phyloP scores from a whole-genome alignment of 2,329 filamentous ascomycete species.

The Aureobasidium melanogenum region DNA sequence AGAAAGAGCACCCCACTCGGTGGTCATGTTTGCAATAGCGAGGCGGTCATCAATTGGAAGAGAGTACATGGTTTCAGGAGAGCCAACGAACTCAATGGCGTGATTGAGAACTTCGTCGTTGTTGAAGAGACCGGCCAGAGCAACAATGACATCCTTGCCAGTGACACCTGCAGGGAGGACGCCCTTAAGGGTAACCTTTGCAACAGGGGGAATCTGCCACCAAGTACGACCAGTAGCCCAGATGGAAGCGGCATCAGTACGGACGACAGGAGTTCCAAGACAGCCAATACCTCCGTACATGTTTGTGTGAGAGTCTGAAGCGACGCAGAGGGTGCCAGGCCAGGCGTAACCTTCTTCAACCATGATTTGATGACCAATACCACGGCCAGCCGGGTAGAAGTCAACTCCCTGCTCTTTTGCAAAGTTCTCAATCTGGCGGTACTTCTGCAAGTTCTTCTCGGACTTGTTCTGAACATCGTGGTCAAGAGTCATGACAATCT shows the following conservation, averaged over 20 bases:
- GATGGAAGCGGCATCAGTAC: constrained; percentile 79
- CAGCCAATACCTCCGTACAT: constrained; percentile 75
- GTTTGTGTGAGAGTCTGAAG: constrained; percentile 68
- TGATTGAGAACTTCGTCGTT: constrained; percentile 86
- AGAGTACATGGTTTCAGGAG: constrained; percentile 64
- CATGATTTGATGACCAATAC: constrained; percentile 90
- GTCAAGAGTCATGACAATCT: constrained; percentile 77
- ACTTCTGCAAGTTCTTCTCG: constrained; percentile 74
- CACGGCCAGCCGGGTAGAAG: constrained; percentile 67
- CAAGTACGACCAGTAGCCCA: constrained; percentile 78
- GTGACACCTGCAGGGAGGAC: constrained; percentile 69
- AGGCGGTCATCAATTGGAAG: constrained; percentile 65
- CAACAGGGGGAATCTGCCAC: constrained; percentile 83
- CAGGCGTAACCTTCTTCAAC: constrained; percentile 77
- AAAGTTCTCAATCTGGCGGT: constrained; percentile 71
- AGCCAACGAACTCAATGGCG: constrained; percentile 77
- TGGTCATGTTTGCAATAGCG: constrained; percentile 73
- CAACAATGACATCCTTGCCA: constrained; percentile 90
- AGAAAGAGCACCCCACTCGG: constrained; percentile 67
- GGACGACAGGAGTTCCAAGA: constrained; percentile 71
- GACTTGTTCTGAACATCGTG: constrained; percentile 83
- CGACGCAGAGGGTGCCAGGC: constrained; percentile 77
- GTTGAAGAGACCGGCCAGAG: constrained; percentile 78
- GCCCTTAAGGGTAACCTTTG: constrained; percentile 69
- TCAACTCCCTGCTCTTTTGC: constrained; percentile 66